These are phyloP conservation scores for Linanthus parryae DNA, from an alignment of 148 eudicot genomes.

Conservation along the genomic window DNA sequence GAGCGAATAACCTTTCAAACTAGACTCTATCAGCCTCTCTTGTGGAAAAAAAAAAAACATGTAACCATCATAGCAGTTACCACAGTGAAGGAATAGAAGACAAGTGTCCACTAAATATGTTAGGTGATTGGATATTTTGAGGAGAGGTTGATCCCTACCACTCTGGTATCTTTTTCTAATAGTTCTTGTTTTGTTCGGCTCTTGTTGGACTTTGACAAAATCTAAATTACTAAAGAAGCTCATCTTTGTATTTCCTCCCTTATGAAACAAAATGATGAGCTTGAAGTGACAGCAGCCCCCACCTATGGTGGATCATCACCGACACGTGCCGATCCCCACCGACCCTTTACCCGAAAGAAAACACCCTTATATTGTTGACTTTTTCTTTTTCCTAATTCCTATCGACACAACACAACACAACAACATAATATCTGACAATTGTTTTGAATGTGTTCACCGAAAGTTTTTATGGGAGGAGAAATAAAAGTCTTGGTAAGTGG, in stretches of 20 bases:
- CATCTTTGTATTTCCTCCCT: no score
- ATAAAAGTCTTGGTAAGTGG: no score
- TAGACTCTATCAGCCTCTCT: no score
- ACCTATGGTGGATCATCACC: slow-evolving; percentile 7
- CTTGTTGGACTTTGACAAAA: no score
- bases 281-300: neutral
- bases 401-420: neutral
- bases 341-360: slow-evolving; percentile 10
- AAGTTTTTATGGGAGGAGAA: no score
- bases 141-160: no score
- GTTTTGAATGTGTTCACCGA: slow-evolving; percentile 20
- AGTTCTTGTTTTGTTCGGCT: no score
- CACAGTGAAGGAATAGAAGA: neutral
- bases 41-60: neutral
- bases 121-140: neutral
- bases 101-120: slow-evolving; percentile 2
- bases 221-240: no score
- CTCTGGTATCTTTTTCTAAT: no score
- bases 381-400: neutral
- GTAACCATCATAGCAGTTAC: neutral
- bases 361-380: slow-evolving; percentile 11
- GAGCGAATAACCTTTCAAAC: no score
- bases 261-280: neutral
- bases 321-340: slow-evolving; percentile 30
- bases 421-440: slow-evolving; percentile 2